These are phyloP conservation scores for Plectranthus barbatus DNA, from an alignment of 257 asterid genomes.

Conservation along the genomic window DNA sequence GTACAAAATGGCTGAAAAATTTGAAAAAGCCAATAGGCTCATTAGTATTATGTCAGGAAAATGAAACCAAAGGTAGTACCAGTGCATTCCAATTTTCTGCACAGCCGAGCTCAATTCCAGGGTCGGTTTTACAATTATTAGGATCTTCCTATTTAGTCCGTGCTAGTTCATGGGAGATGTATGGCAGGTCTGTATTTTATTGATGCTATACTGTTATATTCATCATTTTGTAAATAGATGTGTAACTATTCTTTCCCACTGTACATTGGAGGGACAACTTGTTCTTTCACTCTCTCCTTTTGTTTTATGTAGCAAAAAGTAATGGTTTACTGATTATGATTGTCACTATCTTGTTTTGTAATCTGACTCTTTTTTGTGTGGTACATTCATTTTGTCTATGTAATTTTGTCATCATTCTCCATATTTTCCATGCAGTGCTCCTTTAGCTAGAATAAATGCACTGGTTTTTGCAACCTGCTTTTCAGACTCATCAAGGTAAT, in stretches of 20 bases:
- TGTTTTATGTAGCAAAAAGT: not conserved
- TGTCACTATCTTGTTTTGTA: constrained; percentile 1
- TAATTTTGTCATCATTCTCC: constrained; percentile 20
- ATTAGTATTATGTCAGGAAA: constrained; percentile 54
- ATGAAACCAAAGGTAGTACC: constrained; percentile 29
- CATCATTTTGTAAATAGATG: not conserved
- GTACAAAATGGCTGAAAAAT: constrained; percentile 71
- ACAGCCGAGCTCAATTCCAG: constrained; percentile 76
- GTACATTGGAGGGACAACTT: not conserved
- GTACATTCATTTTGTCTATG: constrained; percentile 2
- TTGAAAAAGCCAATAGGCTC: constrained; percentile 58
- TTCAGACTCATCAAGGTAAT: constrained; percentile 78
- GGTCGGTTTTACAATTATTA: constrained; percentile 69
- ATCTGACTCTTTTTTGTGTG: constrained; percentile 4
- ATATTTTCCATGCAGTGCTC: constrained; percentile 51
- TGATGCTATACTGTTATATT: constrained; percentile 5
- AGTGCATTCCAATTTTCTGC: constrained; percentile 51
- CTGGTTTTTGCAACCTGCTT: constrained; percentile 80
- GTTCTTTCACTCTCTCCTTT: not conserved
- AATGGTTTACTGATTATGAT: not conserved
- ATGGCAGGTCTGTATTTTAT: constrained; percentile 61
- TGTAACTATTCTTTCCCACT: not conserved
- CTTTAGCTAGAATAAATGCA: constrained; percentile 74
- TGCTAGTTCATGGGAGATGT: constrained; percentile 93
- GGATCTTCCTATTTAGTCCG: constrained; percentile 89